A percentile compares a stretch with the other conserved stretches of the same genome.
Evolutionary conservation across 2,329 filamentous ascomycete species (phyloP).

Genomic region (Rhynchosporium secalis): DNA sequence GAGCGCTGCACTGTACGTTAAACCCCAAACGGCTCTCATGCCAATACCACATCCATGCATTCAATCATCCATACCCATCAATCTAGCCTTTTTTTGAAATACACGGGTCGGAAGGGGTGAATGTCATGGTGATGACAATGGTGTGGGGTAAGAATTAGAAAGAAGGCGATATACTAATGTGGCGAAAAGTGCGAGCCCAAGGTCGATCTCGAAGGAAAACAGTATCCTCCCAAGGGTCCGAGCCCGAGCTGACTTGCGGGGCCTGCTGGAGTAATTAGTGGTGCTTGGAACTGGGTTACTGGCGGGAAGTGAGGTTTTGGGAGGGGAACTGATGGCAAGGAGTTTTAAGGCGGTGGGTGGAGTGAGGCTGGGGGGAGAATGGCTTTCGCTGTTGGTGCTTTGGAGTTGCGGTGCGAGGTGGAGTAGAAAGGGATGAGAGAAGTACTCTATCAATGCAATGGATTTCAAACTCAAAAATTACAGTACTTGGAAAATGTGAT

Average conservation of each 20-base stretch:
- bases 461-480: background rate
- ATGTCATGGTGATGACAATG: background rate
- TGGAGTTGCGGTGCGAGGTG: conserved; percentile 2
- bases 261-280: background rate
- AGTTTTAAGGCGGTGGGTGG: conserved; percentile 9
- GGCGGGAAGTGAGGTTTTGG: conserved; percentile 11
- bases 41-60: too few relatives aligned
- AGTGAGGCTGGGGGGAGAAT: conserved; percentile 4
- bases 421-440: background rate
- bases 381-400: background rate
- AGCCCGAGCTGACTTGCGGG: conserved; percentile 27
- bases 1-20: conserved; percentile 51
- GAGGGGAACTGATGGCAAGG: background rate
- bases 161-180: background rate
- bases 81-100: background rate
- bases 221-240: conserved; percentile 54
- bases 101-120: background rate
- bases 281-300: conserved; percentile 12
- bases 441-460: background rate
- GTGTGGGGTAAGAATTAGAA: too few relatives aligned
- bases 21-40: too few relatives aligned
- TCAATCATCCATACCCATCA: too few relatives aligned
- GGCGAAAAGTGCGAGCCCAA: conserved; percentile 47
- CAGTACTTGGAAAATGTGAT: background rate
- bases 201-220: conserved; percentile 50